Conservation (phyloP, 495 filamentous ascomycete species). For the Penicillium nucicola region DNA sequence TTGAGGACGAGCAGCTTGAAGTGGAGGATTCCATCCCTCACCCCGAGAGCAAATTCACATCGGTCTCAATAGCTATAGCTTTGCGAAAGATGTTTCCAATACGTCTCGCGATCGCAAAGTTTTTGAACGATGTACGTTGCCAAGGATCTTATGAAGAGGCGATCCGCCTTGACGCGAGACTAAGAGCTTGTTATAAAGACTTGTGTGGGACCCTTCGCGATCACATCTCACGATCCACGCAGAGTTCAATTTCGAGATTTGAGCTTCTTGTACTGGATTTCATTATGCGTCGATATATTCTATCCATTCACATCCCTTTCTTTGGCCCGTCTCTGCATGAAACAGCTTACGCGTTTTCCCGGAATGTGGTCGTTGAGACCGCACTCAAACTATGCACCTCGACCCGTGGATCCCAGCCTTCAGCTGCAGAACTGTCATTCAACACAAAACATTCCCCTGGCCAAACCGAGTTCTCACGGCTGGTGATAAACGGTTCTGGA, state of each 20-base stretch:
- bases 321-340: constrained; percentile 33
- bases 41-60: constrained; percentile 37
- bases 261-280: constrained; percentile 38
- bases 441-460: constrained; percentile 10
- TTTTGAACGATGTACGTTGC: constrained; percentile 42
- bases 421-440: constrained; percentile 12
- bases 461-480: constrained; percentile 36
- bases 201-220: constrained; percentile 35
- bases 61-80: constrained; percentile 41
- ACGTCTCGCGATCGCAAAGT: constrained; percentile 44
- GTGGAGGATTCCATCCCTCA: constrained; percentile 25
- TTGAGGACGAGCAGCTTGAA: constrained; percentile 35
- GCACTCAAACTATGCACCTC: constrained; percentile 48
- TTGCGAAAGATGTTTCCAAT: constrained; percentile 43
- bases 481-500: constrained; percentile 45
- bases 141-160: constrained; percentile 35
- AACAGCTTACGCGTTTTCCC: constrained; percentile 46
- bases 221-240: constrained; percentile 14
- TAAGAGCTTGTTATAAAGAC: constrained; percentile 30
- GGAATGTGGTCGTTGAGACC: constrained; percentile 44
- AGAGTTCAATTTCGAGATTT: constrained; percentile 28
- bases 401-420: constrained; percentile 25
- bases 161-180: constrained; percentile 33
- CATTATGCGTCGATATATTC: constrained; percentile 43
- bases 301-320: constrained; percentile 50